Percentiles rank a stretch among this genome's conserved stretches.
Evolutionary conservation across 2,329 filamentous ascomycete species (phyloP).

Genomic region (Leptosphaerulina australis): DNA sequence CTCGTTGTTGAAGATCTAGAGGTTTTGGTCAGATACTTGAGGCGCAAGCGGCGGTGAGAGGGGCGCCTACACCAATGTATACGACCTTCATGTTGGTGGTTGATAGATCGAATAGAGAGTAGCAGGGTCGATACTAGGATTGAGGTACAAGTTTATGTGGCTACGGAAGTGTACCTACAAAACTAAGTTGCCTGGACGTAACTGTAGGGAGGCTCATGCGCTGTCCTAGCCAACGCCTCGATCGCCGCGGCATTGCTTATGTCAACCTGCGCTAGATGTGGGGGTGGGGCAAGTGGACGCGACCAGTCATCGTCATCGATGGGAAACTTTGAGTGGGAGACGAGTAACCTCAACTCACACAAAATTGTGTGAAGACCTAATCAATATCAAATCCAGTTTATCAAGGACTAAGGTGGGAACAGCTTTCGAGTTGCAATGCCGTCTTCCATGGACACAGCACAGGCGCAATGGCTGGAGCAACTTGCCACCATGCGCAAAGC

Average conservation of each 20-base stretch:
- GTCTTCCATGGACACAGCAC: conserved; percentile 49
- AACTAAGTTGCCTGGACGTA: conserved; percentile 7
- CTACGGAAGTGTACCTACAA: neutral
- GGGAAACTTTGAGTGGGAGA: conserved; percentile 18
- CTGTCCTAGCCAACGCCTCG: conserved; percentile 5
- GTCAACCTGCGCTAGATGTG: conserved; percentile 26
- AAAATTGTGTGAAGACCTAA: neutral
- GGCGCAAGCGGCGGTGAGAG: conserved; percentile 27
- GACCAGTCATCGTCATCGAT: conserved; percentile 26
- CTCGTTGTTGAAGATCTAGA: conserved; percentile 81
- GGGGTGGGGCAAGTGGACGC: conserved; percentile 33
- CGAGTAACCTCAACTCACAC: conserved; percentile 5
- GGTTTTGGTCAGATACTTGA: conserved; percentile 18
- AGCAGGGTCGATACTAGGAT: neutral
- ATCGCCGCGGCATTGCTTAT: conserved; percentile 20
- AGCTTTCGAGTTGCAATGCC: conserved; percentile 40
- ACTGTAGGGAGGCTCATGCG: conserved; percentile 7
- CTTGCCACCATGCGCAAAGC: conserved; percentile 85
- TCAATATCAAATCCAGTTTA: neutral
- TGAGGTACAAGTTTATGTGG: neutral
- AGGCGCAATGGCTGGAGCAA: conserved; percentile 82
- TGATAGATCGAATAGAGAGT: neutral
- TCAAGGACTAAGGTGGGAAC: neutral
- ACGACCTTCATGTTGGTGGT: conserved; percentile 74
- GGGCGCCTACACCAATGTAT: conserved; percentile 77